Conservation (phyloP, 768 basidiomycete species). For the Amylocystis lapponica region DNA sequence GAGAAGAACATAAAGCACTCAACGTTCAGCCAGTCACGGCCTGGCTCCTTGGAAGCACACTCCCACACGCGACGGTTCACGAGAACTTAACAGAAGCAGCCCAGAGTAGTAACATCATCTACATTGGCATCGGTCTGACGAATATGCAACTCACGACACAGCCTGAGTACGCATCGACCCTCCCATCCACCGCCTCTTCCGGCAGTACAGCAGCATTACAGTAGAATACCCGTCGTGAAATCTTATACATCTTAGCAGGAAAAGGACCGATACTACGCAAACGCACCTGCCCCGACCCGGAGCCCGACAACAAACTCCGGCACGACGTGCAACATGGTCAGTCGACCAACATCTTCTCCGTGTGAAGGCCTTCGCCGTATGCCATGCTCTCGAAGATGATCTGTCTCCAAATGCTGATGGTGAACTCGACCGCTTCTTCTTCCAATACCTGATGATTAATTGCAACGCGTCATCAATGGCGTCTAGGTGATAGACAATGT, state of each 20-base stretch:
- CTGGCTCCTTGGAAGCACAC: too few species aligned
- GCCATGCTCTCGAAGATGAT: slow-evolving; percentile 95
- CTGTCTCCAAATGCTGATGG: slow-evolving; percentile 82
- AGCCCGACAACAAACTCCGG: neutral
- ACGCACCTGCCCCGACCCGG: slow-evolving; percentile 23
- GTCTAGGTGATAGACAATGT: neutral
- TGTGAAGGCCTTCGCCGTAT: slow-evolving; percentile 82
- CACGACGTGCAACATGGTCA: slow-evolving; percentile 21
- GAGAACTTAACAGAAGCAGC: neutral
- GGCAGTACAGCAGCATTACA: slow-evolving; percentile 5
- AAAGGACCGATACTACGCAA: slow-evolving; percentile 21
- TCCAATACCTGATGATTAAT: slow-evolving; percentile 65
- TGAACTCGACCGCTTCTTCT: slow-evolving; percentile 81
- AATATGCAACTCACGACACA: slow-evolving; percentile 18
- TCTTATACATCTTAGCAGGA: slow-evolving; percentile 24
- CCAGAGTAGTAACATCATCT: slow-evolving; percentile 7
- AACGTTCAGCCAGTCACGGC: too few species aligned
- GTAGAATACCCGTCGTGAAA: slow-evolving; percentile 10
- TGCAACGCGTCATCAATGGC: neutral
- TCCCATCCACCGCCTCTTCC: neutral
- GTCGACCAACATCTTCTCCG: slow-evolving; percentile 80
- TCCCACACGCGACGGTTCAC: too few species aligned
- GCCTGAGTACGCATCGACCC: neutral
- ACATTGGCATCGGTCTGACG: slow-evolving; percentile 3
- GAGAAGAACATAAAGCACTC: too few species aligned